Base-by-base conservation (phyloP, 495 filamentous ascomycete genomes). In the Neurospora sp. region DNA sequence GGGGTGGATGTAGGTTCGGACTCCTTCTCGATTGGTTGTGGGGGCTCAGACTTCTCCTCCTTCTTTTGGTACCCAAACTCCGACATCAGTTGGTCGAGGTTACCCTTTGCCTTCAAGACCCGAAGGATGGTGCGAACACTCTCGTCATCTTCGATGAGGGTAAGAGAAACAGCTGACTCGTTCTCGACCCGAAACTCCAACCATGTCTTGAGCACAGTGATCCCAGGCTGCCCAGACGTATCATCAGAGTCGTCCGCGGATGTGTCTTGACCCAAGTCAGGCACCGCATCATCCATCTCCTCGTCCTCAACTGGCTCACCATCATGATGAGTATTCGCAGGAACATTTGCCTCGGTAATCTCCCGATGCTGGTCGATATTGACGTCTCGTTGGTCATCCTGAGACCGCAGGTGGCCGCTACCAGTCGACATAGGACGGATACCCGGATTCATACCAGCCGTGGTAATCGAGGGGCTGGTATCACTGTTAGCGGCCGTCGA, bases 51-150 rank as follows among this genome's bases (percentile, higher is more conserved):
- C 2, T 71, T 68, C 9, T 70, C 39, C 35, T 75, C 74, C n/a
- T 73, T 72, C 37, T 78, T 80, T 65, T 75, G 80, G 69, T 77
- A 81, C 31, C 83, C 83, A 14, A 80, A n/a, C 70, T 78, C 39
- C 40, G 73, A 70, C 42, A 84, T 70, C 12, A 83, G 39, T 38
- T 76, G 72, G 5, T 74, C 73, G 4, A 81, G 74, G 22, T 74
- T 72, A 12, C 75, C 74, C 27, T 73, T 72, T 20, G 69, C 38
- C 31, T 69, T 74, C 9, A 80, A 35, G 18, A 69, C 44, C 39
- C 70, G 41, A 22, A 76, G 68, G 5, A 74, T 42, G 46, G 71
- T 70, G 27, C 39, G 76, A n/a, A 68, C 73, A 40, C 73, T 53
- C n/a, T 65, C 42, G n/a, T 79, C 77, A 59, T 80, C 80, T 37